Base-by-base conservation (phyloP, 1,284 basidiomycete species). In the Filobasidium uniguttulatum region DNA sequence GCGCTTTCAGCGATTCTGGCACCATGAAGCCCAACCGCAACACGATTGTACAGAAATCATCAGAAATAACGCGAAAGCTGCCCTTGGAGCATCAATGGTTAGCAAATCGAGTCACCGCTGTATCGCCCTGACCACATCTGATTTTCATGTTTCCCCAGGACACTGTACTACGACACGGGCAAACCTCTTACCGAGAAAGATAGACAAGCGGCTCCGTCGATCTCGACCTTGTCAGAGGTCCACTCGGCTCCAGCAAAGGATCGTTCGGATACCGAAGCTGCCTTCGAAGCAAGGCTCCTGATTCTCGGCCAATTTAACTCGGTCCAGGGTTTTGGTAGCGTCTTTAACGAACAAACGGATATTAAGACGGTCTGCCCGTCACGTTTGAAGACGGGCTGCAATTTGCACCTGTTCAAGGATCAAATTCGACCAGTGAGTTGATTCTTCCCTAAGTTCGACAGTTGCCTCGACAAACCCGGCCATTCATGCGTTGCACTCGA, bases 401-500 rank as follows among this genome's bases (percentile, higher is more conserved):
- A 90, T 70, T 93, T 93, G 63, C 90, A 94, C 64, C 73, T 94
- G 50, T 96, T 96, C 79, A 94, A 94, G 69, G 57, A 63, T 26
- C 62, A 61, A 17, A 72, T 74, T 55, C 55, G 61, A 43, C 65
- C 66, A 5, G 62, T 65, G 44, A 55, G 64, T 56, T 33, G 30
- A 17, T 12, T n/a, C n/a, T 38, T 5, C n/a, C n/a, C n/a, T n/a
- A n/a, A n/a, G n/a, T n/a, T 12, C 22, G 0, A 35, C 37, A 14
- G 7, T 31, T 28, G 17, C 6, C 34, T 46, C n/a, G 22, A 23
- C 34, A 43, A 23, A 44, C 20, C 23, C 22, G 15, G 12, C 25
- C 17, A 9, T 34, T 88, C 86, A 63, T n/a, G n/a, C n/a, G n/a
- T n/a, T n/a, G n/a, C n/a, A n/a, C n/a, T n/a, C n/a, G n/a, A n/a